Evolutionary conservation across 176 grass and related monocot genomes (phyloP), one percentile per base, ranked within the genome.

Genomic region (Bolboschoenus planiculmis): DNA sequence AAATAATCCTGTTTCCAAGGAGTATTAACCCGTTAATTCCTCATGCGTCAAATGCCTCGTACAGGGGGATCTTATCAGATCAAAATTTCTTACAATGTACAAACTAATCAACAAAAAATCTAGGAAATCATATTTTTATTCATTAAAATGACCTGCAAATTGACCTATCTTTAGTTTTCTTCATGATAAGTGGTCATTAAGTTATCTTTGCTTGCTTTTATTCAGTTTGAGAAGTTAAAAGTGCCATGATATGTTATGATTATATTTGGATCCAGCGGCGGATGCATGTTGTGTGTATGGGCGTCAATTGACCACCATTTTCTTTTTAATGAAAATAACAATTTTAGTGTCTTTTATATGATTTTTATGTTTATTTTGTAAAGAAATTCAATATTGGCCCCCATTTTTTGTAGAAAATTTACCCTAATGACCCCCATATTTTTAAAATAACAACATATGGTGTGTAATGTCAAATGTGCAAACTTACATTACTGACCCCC

Each of bases 211-310:
- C 36, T 71, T 71, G 66, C 21, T n/a, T 43, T n/a, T 36, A 71
- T 71, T 21, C 37, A 43, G n/a, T 36, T 71, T 42, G 35, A 71
- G 18, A 71, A 48, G 23, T 26, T 48, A 74, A 48, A n/a, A 48
- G 4, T 20, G 51, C 27, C 34, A 24, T 5, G 9, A 62, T 36
- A 16, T 27, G 5, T 81, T 61, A 43, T 40, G 46, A 24, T 56
- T 40, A 62, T 61, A 43, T 81, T 39, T 81, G 78, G 33, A 59
- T n/a, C n/a, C n/a, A n/a, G n/a, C n/a, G n/a, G n/a, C n/a, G n/a
- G n/a, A n/a, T n/a, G n/a, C n/a, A n/a, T n/a, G n/a, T n/a, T n/a
- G n/a, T n/a, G n/a, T n/a, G n/a, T n/a, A n/a, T n/a, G n/a, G n/a
- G n/a, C n/a, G n/a, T n/a, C n/a, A n/a, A n/a, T n/a, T n/a, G n/a